These are phyloP conservation scores for Tremella yokohamensis DNA, from an alignment of 768 basidiomycete genomes.

Conservation along the genomic window DNA sequence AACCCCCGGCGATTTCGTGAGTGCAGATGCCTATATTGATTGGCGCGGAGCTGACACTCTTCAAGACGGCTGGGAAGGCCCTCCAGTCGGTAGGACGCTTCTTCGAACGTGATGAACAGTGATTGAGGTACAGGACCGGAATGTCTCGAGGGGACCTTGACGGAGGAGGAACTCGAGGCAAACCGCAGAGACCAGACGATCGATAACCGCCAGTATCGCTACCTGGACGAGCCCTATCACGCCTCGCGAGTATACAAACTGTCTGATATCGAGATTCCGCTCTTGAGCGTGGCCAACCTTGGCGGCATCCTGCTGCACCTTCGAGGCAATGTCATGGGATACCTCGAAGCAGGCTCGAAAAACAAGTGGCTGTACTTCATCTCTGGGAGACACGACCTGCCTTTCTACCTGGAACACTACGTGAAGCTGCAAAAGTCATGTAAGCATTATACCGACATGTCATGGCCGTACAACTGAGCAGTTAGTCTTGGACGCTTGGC, in stretches of 20 bases:
- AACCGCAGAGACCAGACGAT: slow-evolving; percentile 29
- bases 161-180: slow-evolving; percentile 7
- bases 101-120: no score
- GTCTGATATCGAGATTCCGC: slow-evolving; percentile 35
- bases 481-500: slow-evolving; percentile 31
- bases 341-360: slow-evolving; percentile 30
- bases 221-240: slow-evolving; percentile 35
- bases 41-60: no score
- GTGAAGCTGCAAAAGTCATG: slow-evolving; percentile 15
- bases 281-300: slow-evolving; percentile 37
- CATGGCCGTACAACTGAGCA: not conserved
- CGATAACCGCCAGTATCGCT: slow-evolving; percentile 27
- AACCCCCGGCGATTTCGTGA: not conserved
- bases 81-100: not conserved
- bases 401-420: slow-evolving; percentile 38
- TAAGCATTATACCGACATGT: not conserved
- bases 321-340: slow-evolving; percentile 39
- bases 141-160: not conserved
- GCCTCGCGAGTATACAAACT: slow-evolving; percentile 26
- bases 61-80: not conserved
- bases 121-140: not conserved
- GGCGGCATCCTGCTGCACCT: slow-evolving; percentile 39
- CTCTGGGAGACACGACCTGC: slow-evolving; percentile 39
- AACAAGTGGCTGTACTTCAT: slow-evolving; percentile 46
- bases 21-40: not conserved